phyloP scores from a whole-genome alignment of 2,329 filamentous ascomycete species.

The Talaromyces sp. region DNA sequence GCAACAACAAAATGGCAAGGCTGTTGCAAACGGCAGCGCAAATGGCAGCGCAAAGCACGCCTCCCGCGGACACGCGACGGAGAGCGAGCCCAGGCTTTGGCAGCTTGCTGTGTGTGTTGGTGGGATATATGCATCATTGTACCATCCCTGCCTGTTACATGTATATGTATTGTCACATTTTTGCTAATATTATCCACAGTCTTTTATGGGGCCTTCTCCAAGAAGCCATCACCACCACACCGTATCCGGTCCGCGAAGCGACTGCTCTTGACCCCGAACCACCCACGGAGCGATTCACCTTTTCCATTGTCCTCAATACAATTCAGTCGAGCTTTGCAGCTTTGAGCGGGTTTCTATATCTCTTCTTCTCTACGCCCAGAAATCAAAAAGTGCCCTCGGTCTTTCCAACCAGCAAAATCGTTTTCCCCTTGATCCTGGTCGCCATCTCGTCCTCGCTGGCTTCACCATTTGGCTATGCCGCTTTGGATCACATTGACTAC shows the following conservation, averaged over 20 bases:
- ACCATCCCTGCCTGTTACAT: conserved; percentile 21
- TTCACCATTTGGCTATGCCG: conserved; percentile 92
- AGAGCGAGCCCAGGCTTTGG: conserved; percentile 51
- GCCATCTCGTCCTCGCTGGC: conserved; percentile 83
- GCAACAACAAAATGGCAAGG: conserved; percentile 15
- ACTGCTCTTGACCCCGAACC: conserved; percentile 38
- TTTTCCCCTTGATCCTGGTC: conserved; percentile 75
- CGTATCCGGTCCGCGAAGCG: conserved; percentile 60
- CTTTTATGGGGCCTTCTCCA: conserved; percentile 95
- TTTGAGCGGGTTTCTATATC: conserved; percentile 74
- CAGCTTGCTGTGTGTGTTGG: conserved; percentile 83
- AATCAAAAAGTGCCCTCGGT: conserved; percentile 48
- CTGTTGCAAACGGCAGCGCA: conserved; percentile 3
- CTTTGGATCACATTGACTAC: conserved; percentile 90
- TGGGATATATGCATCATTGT: conserved; percentile 97
- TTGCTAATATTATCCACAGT: conserved; percentile 41
- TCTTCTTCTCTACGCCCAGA: conserved; percentile 58
- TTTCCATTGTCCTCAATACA: conserved; percentile 92
- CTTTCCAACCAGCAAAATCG: conserved; percentile 70
- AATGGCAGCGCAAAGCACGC: conserved; percentile 10
- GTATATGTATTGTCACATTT: not conserved
- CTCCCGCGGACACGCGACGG: not conserved
- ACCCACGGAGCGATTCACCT: conserved; percentile 71
- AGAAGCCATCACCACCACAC: conserved; percentile 92
- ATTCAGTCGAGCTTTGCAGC: conserved; percentile 89